Base-by-base conservation (phyloP, 257 asterid genomes). In the Paraleonurus japonicus region DNA sequence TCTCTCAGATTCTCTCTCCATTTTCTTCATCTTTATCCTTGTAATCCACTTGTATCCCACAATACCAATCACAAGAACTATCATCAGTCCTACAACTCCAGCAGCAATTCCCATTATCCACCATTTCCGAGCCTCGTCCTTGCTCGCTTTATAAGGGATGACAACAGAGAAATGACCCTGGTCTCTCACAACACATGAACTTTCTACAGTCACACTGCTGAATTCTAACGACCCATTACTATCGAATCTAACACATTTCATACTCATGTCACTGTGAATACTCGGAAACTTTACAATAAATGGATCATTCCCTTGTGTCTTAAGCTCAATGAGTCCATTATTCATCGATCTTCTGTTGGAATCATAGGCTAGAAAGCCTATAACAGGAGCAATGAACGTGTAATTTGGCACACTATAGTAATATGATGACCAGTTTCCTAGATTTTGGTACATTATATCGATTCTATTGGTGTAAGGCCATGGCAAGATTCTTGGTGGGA, bases 141-240 rank as follows among this genome's bases (percentile, higher is more conserved):
- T 69, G 20, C 48, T 55, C 5, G 30, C 16, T 12, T 20, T 47
- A 58, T 64, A 54, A 60, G 96, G 96, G 33, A 86, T 33, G 4
- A 81, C 93, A 62, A 93, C 65, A 2, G 96, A 74, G 71, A 86
- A 86, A 84, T 91, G 99, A 1, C 99, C 97, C 64, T 66, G 82
- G 23, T 82, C 85, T 4, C 35, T 65, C 15, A 83, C 77, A 9
- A 61, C 20, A 70, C 99, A 94, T 0, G 79, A 67, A 19, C 72
- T 76, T 19, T 60, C 41, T 69, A 1, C 43, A 0, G 63, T 71
- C 79, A 81, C 57, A 24, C 87, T 78, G 73, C 89, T 81, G 24
- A 89, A 79, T 11, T 84, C 89, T 54, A 81, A 69, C 7, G 77
- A 75, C 6, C 95, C 93, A 28, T 85, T 73, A 0, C 55, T 47